Evolutionary conservation across 352 stramenopile species (phyloP), one percentile per base, ranked within the genome.

Genomic region (Paralagenidium karlingii): DNA sequence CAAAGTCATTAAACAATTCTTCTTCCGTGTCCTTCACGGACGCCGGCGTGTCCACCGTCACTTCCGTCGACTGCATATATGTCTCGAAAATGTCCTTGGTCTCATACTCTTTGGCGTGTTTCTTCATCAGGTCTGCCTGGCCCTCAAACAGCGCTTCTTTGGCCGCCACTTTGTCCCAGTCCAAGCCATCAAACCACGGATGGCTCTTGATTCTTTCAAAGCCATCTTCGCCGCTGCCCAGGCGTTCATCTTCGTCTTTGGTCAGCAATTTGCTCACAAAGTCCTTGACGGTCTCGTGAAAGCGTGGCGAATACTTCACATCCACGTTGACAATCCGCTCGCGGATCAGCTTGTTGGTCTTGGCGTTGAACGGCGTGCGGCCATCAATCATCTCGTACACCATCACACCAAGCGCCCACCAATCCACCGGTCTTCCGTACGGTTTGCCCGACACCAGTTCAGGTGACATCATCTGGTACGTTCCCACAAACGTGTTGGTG

Each of bases 381-480:
- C 81, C 81, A 25, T 86, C 70, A 24, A 94, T 82, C 66, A 93
- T 87, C 55, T 94, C 81, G 52, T 91, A 92, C 30, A 90, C 65
- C 73, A 93, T 82, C 5, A 89, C 65, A 32, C 81, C 81, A 8
- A 92, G 46, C 4, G 77, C 79, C 81, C 81, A 94, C 81, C 78
- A 94, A 52, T 94, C 81, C 24, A 94, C 81, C 7, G 77, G 66
- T 39, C 88, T 71, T 30, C 65, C 73, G 61, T 97, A 96, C 42
- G 68, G 73, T 52, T 91, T 83, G 44, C 76, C 76, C 19, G 57
- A 65, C 16, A 96, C 80, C 16, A 96, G 61, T 43, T 96, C 86
- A 5, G 86, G 86, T 9, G 86, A 82, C 63, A 96, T 90, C 63
- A 94, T 94, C 55, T 96, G 75, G 51, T 89, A 90, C 41, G 85